Conservation (phyloP, 345 rosid genomes). For the Murraya paniculata region DNA sequence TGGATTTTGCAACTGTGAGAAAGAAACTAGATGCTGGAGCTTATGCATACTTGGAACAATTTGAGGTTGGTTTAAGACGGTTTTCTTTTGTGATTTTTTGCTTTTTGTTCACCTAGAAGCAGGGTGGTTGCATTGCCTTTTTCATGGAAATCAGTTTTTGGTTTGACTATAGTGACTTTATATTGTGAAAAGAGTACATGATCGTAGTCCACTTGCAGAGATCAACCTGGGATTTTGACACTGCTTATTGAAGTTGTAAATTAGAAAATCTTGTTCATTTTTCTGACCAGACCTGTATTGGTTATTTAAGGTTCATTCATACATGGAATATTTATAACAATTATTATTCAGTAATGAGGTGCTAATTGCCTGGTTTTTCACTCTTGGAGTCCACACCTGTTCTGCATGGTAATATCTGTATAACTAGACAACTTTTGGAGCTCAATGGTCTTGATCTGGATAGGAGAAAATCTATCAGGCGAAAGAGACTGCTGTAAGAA, state of each 20-base stretch:
- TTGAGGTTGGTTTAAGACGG: slow-evolving; percentile 55
- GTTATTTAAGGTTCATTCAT: neutral
- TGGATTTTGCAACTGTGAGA: slow-evolving; percentile 86
- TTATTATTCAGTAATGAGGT: neutral
- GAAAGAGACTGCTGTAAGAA: neutral
- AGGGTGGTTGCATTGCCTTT: neutral
- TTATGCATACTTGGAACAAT: slow-evolving; percentile 74
- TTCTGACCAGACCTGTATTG: neutral
- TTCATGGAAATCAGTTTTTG: neutral
- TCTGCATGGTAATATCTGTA: neutral
- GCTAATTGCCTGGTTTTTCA: neutral
- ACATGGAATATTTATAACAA: neutral
- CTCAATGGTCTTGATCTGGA: neutral
- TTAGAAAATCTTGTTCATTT: neutral
- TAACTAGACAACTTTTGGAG: neutral
- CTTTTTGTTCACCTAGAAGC: neutral
- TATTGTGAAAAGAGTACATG: neutral
- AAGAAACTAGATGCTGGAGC: slow-evolving; percentile 63
- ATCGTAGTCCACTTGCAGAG: neutral
- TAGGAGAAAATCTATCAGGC: no score
- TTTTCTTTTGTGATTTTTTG: neutral
- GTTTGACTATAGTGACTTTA: neutral
- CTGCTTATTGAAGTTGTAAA: neutral
- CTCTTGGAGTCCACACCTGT: neutral
- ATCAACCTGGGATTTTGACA: neutral